Base-by-base conservation (phyloP, 306 rosid species). In the Vicia sativa region DNA sequence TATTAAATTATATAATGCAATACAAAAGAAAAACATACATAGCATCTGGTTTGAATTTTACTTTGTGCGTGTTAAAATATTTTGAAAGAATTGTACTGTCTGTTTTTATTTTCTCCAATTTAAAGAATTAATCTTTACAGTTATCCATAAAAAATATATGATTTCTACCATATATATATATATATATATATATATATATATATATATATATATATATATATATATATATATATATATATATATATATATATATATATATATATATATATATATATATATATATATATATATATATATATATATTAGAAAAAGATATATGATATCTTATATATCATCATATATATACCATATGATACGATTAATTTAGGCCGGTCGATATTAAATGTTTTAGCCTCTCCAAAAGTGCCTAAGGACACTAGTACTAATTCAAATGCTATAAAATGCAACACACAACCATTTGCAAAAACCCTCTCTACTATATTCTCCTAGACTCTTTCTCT, bases 361-460 rank as follows among this genome's bases (percentile, higher is more conserved):
- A n/a, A n/a, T 65, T 25, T 55, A 65, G 74, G 73, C 70, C 64
- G 74, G 77, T 77, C 46, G 52, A 19, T 55, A 15, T 2, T 58
- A 37, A 28, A 52, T 59, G 29, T 35, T 78, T 37, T 16, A 26
- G 56, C 10, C 68, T 16, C 73, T 25, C 48, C 73, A 62, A 78
- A 74, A 60, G 80, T 61, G 49, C 77, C 43, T 64, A 35, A 37
- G 13, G 49, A 37, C 54, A 21, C 0, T 62, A 14, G 1, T 56
- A 41, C 18, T 38, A 3, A 39, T 69, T 77, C 64, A 42, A 77
- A 67, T 60, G 39, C 84, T 87, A 86, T 82, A 87, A 76, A 82
- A 55, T 59, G 76, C 62, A 35, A 19, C 44, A 42, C 6, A 15
- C n/a, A 48, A 19, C 65, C 19, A 25, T 49, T 57, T 14, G 6